phyloP scores from a whole-genome alignment of 805 yeast species.

The Scheffersomyces amazonensis region DNA sequence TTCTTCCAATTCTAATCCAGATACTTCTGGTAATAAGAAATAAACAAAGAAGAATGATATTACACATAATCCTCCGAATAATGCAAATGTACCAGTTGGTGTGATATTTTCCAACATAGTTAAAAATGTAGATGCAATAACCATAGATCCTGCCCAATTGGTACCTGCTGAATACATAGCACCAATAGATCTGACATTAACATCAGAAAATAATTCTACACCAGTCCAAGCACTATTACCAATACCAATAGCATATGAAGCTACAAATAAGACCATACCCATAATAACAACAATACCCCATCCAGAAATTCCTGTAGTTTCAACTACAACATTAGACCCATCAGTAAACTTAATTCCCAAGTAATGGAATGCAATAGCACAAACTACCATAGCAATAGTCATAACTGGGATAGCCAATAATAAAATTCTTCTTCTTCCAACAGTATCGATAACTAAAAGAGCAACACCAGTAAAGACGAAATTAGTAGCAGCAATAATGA shows the following conservation, averaged over 20 bases:
- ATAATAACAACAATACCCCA: conserved; percentile 90
- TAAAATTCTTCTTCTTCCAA: conserved; percentile 85
- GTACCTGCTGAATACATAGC: conserved; percentile 87
- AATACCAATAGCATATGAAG: conserved; percentile 88
- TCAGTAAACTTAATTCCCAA: conserved; percentile 56
- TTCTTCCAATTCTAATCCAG: conserved; percentile 88
- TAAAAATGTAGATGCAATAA: conserved; percentile 86
- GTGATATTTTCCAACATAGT: conserved; percentile 93
- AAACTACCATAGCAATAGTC: conserved; percentile 70
- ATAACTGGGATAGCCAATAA: conserved; percentile 82
- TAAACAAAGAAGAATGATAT: conserved; percentile 70
- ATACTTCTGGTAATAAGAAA: conserved; percentile 89
- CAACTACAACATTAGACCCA: conserved; percentile 39
- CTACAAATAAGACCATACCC: conserved; percentile 84
- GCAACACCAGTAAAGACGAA: conserved; percentile 85
- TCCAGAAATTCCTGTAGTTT: conserved; percentile 50
- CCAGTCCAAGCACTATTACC: conserved; percentile 99
- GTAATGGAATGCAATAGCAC: conserved; percentile 91
- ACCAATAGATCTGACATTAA: conserved; percentile 85
- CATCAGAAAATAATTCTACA: conserved; percentile 89
- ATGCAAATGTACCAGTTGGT: conserved; percentile 91
- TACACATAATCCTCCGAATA: conserved; percentile 80
- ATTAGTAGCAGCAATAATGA: conserved; percentile 92
- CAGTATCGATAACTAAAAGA: conserved; percentile 77
- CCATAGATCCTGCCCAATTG: conserved; percentile 93